Conservation (phyloP, 805 yeast genomes). For the Cyberlindnera saturnus region DNA sequence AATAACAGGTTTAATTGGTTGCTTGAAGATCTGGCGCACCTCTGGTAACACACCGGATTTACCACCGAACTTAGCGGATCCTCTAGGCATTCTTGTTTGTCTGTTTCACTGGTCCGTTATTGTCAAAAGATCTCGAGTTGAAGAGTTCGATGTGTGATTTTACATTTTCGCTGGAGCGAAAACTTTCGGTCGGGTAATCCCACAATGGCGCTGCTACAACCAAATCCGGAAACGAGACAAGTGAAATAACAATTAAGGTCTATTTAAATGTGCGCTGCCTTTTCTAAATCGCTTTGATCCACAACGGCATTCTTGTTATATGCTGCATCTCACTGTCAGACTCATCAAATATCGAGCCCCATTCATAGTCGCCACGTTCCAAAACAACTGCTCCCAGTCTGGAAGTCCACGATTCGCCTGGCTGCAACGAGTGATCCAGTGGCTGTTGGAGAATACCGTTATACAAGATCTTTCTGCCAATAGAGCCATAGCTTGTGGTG, state of each 20-base stretch:
- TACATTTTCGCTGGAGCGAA: too few relatives aligned
- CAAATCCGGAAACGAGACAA: slow-evolving; percentile 28
- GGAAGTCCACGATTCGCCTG: slow-evolving; percentile 37
- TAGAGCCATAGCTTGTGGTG: slow-evolving; percentile 27
- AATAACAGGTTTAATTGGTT: slow-evolving; percentile 37
- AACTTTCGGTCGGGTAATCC: slow-evolving; percentile 7
- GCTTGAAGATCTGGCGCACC: slow-evolving; percentile 69
- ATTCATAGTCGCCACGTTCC: slow-evolving; percentile 76
- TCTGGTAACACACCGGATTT: slow-evolving; percentile 81
- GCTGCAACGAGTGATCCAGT: slow-evolving; percentile 33
- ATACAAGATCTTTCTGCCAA: slow-evolving; percentile 55
- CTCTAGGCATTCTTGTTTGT: slow-evolving; percentile 36
- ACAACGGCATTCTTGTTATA: slow-evolving; percentile 33
- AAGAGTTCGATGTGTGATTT: neutral
- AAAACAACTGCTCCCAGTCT: slow-evolving; percentile 57
- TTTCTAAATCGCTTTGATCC: slow-evolving; percentile 33
- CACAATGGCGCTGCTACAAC: neutral
- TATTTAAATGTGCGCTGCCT: too few relatives aligned
- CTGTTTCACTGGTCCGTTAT: too few relatives aligned
- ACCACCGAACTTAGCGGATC: slow-evolving; percentile 39
- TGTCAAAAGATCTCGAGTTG: neutral
- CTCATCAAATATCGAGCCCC: slow-evolving; percentile 62
- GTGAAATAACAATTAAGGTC: too few relatives aligned
- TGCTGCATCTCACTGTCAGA: slow-evolving; percentile 30
- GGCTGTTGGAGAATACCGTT: slow-evolving; percentile 69